phyloP scores from a whole-genome alignment of 2,329 filamentous ascomycete genomes.

The Ceratocystis variospora region DNA sequence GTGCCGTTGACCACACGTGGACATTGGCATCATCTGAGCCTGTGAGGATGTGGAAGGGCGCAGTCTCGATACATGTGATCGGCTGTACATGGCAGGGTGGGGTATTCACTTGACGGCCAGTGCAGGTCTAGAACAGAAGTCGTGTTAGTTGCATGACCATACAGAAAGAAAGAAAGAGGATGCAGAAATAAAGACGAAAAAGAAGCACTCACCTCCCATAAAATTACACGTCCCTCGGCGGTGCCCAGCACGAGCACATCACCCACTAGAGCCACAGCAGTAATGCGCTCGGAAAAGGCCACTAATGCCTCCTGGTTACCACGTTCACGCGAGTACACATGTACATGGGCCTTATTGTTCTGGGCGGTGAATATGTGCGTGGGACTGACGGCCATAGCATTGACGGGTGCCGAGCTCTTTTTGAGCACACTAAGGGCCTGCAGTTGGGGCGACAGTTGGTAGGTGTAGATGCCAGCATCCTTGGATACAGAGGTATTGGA shows the following conservation, averaged over 20 bases:
- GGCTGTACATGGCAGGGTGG: slow-evolving; percentile 66
- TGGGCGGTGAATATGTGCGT: slow-evolving; percentile 87
- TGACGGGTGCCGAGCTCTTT: slow-evolving; percentile 70
- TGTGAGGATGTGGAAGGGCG: slow-evolving; percentile 59
- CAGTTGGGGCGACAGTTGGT: slow-evolving; percentile 65
- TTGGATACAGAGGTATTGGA: slow-evolving; percentile 53
- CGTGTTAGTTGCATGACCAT: slow-evolving; percentile 9
- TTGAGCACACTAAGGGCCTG: slow-evolving; percentile 71
- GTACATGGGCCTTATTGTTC: slow-evolving; percentile 76
- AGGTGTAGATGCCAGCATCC: slow-evolving; percentile 76
- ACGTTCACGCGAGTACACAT: slow-evolving; percentile 75
- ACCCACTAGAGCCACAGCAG: slow-evolving; percentile 57
- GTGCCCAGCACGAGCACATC: slow-evolving; percentile 70
- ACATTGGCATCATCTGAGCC: slow-evolving; percentile 78
- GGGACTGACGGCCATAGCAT: slow-evolving; percentile 65
- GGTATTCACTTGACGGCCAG: slow-evolving; percentile 62
- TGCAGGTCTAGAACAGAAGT: slow-evolving; percentile 42
- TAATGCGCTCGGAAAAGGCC: slow-evolving; percentile 76
- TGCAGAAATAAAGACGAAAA: slow-evolving; percentile 1
- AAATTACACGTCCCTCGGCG: slow-evolving; percentile 66
- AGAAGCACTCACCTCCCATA: slow-evolving; percentile 66
- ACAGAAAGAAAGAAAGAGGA: neutral
- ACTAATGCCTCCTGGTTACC: slow-evolving; percentile 81
- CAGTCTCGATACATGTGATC: slow-evolving; percentile 61
- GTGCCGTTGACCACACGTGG: slow-evolving; percentile 76